Evolutionary conservation across 371 early-diverging fungal species (phyloP).

Genomic region (Circinella minor): DNA sequence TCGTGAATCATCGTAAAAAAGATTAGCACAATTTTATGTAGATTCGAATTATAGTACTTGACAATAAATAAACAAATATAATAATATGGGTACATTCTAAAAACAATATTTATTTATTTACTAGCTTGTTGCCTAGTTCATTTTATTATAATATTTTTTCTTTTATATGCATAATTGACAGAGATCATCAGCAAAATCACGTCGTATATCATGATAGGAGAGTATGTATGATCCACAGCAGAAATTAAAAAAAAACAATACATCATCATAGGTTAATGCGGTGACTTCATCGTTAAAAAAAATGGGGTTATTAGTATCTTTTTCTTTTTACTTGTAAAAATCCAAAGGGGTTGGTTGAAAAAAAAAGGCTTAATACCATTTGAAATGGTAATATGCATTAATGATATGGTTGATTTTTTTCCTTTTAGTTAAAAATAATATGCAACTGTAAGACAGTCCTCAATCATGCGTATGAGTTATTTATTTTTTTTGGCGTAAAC

Average conservation of each 20-base stretch:
- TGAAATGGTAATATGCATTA: conserved; percentile 5
- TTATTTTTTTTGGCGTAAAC: conserved; percentile 3
- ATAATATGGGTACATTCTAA: too few species aligned
- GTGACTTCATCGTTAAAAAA: too few species aligned
- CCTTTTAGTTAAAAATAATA: not conserved
- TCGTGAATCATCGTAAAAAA: conserved; percentile 10
- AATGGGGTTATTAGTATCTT: too few species aligned
- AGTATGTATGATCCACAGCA: not conserved
- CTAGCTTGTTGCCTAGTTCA: not conserved
- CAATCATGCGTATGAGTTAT: conserved; percentile 7
- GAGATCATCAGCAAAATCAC: not conserved
- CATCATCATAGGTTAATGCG: too few species aligned
- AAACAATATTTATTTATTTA: too few species aligned
- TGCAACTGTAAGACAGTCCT: not conserved
- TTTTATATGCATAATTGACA: conserved; percentile 3
- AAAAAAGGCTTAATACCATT: not conserved
- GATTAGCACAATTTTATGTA: too few species aligned
- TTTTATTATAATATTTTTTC: too few species aligned
- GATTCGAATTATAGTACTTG: not conserved
- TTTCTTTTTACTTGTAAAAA: too few species aligned
- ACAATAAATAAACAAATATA: too few species aligned
- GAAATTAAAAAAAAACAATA: too few species aligned
- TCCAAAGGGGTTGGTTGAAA: too few species aligned
- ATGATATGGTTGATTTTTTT: not conserved
- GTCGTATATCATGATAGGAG: too few species aligned